These are phyloP conservation scores for Ustilago crameri DNA, from an alignment of 1,284 basidiomycete genomes.

Conservation along the genomic window DNA sequence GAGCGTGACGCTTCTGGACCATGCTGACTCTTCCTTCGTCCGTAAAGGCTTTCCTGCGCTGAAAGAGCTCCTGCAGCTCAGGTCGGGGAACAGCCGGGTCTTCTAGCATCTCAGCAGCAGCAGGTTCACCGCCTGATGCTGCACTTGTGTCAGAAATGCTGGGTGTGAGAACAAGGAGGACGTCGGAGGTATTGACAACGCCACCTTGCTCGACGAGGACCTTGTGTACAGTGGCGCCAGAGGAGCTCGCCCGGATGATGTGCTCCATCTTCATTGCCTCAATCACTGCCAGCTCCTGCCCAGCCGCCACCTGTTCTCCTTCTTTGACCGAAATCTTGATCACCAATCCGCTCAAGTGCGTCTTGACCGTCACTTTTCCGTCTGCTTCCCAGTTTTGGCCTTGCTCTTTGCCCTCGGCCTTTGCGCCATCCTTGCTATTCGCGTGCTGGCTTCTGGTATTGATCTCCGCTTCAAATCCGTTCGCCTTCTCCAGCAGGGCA, in stretches of 20 bases:
- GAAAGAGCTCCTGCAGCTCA: slow-evolving; percentile 28
- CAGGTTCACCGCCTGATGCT: neutral
- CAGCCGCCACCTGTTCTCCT: slow-evolving; percentile 70
- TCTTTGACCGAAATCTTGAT: slow-evolving; percentile 24
- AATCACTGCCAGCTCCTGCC: slow-evolving; percentile 73
- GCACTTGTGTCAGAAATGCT: neutral
- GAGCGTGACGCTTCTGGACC: slow-evolving; percentile 39
- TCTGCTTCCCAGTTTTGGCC: slow-evolving; percentile 1
- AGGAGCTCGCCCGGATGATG: slow-evolving; percentile 14
- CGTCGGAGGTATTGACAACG: slow-evolving; percentile 23
- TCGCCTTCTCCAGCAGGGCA: slow-evolving; percentile 2
- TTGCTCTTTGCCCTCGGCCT: neutral
- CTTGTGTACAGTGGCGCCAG: slow-evolving; percentile 17
- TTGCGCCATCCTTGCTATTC: neutral
- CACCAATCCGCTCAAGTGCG: slow-evolving; percentile 30
- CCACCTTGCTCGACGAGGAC: slow-evolving; percentile 19
- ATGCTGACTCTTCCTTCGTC: slow-evolving; percentile 22
- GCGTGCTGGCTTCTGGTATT: neutral
- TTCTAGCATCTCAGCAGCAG: neutral
- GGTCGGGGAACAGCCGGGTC: slow-evolving; percentile 26
- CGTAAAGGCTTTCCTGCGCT: slow-evolving; percentile 7
- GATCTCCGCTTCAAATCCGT: slow-evolving; percentile 4
- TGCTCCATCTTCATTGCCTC: slow-evolving; percentile 81
- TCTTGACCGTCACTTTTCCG: slow-evolving; percentile 12
- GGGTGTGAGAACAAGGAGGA: slow-evolving; percentile 25